A percentile compares a stretch with the other conserved stretches of the same genome.
phyloP scores from a whole-genome alignment of 2,329 filamentous ascomycete genomes.

The Ophiostoma ulmi region DNA sequence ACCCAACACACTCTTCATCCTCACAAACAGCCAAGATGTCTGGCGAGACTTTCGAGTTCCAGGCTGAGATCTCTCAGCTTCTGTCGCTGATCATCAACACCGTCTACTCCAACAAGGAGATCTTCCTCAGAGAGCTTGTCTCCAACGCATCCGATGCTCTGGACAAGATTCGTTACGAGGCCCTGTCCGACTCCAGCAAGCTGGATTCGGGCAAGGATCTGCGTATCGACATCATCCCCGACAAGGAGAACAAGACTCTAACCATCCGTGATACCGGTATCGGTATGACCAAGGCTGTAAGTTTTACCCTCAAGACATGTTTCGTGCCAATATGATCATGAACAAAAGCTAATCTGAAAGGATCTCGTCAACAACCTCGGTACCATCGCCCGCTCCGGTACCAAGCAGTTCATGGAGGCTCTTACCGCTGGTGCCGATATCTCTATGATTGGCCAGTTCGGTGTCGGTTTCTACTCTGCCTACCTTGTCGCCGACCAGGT shows the following conservation, averaged over 20 bases:
- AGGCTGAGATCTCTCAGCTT: conserved; percentile 99
- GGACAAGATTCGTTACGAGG: conserved; percentile 99
- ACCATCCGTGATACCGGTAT: conserved; percentile 98
- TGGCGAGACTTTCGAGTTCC: conserved; percentile 96
- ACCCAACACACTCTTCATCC: conserved; percentile 26
- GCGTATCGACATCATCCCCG: conserved; percentile 96
- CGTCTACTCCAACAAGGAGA: conserved; percentile 99
- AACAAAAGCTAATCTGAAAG: conserved; percentile 38
- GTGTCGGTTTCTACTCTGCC: conserved; percentile 99
- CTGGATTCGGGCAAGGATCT: conserved; percentile 97
- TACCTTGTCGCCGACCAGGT: conserved; percentile 98
- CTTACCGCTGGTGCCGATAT: conserved; percentile 97
- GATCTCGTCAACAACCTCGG: conserved; percentile 99
- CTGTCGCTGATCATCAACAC: conserved; percentile 99
- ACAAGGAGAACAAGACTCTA: conserved; percentile 96
- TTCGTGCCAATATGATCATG: background rate
- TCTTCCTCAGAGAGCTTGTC: conserved; percentile 96
- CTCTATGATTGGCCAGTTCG: conserved; percentile 99
- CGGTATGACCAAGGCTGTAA: conserved; percentile 99
- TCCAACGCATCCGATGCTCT: conserved; percentile 98
- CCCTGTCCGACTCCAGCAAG: conserved; percentile 93
- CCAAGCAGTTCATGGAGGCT: conserved; percentile 99
- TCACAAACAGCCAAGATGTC: conserved; percentile 62
- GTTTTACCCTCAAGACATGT: conserved; percentile 37
- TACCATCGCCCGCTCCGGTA: conserved; percentile 97